Evolutionary conservation across 306 rosid genomes (phyloP), one percentile per base, ranked within the genome.

Genomic region (Lablab purpureus): DNA sequence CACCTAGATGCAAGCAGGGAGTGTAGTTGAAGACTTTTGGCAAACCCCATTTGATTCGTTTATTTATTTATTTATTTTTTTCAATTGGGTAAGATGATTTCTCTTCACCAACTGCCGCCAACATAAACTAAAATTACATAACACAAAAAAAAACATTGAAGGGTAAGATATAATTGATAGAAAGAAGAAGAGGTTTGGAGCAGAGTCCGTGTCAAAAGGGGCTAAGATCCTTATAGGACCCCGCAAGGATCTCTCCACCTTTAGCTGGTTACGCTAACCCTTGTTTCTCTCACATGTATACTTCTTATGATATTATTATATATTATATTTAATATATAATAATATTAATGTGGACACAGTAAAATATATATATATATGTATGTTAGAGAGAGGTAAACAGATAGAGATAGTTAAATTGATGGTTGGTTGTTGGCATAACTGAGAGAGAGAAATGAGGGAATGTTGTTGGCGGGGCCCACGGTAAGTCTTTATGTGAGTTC

Each of bases 201-300:
- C 67, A 81, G 59, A 71, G 90, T 87, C 88, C 54, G 81, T 84
- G 82, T 91, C 92, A 91, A 83, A 85, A 76, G 82, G 51, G 89
- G 84, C 49, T 76, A 69, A 84, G 90, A 86, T 89, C 90, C 87
- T 52, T 67, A 52, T 21, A 74, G 92, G 93, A 76, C 90, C 96
- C 87, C 76, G 36, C 52, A 55, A 28, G 90, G 89, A 89, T 91
- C 81, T 91, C 81, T 83, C n/a, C 6, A 21, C 84, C 87, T 85
- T 87, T 89, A 81, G 82, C 82, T 71, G 71, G 50, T 89, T 87
- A 87, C 91, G 94, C 89, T 67, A 93, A 74, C 11, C 49, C 18
- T 40, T 80, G 30, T 51, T 46, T 55, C 62, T 27, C 37, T 80
- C 46, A 55, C 4, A 7, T 2, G 27, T 27, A 25, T 59, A 34